Evolutionary conservation across 2,329 filamentous ascomycete genomes (phyloP), one percentile per base, ranked within the genome.

Genomic region (Fusarium euwallaceae): DNA sequence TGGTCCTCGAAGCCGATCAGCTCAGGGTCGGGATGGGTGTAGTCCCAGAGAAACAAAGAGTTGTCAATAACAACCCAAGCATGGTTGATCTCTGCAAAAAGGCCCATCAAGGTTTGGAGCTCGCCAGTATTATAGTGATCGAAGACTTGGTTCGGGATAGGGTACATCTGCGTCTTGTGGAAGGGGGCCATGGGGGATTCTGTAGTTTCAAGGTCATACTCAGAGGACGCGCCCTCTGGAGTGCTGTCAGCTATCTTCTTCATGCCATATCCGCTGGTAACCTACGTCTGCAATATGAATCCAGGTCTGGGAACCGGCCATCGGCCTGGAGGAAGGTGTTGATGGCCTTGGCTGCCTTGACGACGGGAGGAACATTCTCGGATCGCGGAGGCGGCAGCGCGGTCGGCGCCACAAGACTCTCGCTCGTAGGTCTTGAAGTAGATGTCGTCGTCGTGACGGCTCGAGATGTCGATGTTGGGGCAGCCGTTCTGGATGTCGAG

Each of bases 61-160:
- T 97, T 98, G 85, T 99, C 97, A 81, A 99, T 97, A 27, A 94
- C 91, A 65, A 98, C 94, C 94, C 95, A 99, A 34, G 96, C 97
- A 83, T 98, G 95, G 79, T 96, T 95, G 79, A 99, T 89, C 83
- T 97, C 94, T 20, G 97, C 94, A 83, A 99, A 98, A 37, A 99
- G 87, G 11, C 97, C 97, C 93, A 99, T 97, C 79, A 91, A 90
- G n/a, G 95, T 98, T 69, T 93, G 92, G 27, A 98, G 91, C 80
- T 97, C 92, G 67, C 94, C 93, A 61, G 91, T 88, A 78, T 99
- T 97, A 82, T 97, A 96, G 81, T 98, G 95, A 78, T 97, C 93
- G 80, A 98, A 96, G 62, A 99, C 93, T 79, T 92, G 91, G 76
- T 98, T 95, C 59, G 97, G 97, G 63, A 99, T 96, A 77, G 94